phyloP scores from a whole-genome alignment of 2,329 filamentous ascomycete genomes.

The Ascochyta fabae region DNA sequence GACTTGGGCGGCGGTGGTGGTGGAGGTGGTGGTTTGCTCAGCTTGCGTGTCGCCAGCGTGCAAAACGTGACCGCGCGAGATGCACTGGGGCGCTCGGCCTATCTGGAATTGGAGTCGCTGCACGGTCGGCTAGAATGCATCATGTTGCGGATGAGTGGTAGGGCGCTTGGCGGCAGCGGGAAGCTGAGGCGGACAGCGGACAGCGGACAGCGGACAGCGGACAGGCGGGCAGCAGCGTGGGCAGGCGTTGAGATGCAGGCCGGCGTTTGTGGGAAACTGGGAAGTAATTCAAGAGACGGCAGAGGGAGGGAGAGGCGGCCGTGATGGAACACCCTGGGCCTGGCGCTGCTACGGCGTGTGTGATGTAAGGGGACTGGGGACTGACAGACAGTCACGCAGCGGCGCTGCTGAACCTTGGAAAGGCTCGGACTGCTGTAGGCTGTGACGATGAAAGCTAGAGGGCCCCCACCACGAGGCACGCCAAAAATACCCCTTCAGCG shows the following conservation, averaged over 20 bases:
- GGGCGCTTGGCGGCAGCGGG: conserved; percentile 14
- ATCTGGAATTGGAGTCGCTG: conserved; percentile 20
- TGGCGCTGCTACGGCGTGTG: conserved; percentile 15
- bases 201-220: neutral
- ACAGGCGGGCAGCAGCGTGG: neutral
- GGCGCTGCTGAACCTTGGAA: conserved; percentile 19
- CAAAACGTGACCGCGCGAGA: conserved; percentile 31
- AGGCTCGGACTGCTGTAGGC: conserved; percentile 22
- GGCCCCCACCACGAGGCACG: conserved; percentile 23
- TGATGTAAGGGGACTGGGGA: conserved; percentile 19
- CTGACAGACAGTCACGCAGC: conserved; percentile 8
- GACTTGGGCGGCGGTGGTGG: conserved; percentile 7
- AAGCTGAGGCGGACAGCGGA: conserved; percentile 9
- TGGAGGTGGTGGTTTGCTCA: conserved; percentile 8
- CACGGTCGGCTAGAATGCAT: conserved; percentile 26
- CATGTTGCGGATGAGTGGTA: conserved; percentile 21
- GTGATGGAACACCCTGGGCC: conserved; percentile 13
- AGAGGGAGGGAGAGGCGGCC: conserved; percentile 15
- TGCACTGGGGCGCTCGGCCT: conserved; percentile 18
- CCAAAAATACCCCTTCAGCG: conserved; percentile 29
- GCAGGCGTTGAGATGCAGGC: conserved; percentile 7
- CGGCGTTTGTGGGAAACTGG: conserved; percentile 10
- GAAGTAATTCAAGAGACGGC: conserved; percentile 14
- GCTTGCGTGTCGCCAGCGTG: conserved; percentile 16
- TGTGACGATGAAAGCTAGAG: conserved; percentile 19